Evolutionary conservation across 2,329 filamentous ascomycete genomes (phyloP), one percentile per base, ranked within the genome.

Genomic region (Chalara sp.): DNA sequence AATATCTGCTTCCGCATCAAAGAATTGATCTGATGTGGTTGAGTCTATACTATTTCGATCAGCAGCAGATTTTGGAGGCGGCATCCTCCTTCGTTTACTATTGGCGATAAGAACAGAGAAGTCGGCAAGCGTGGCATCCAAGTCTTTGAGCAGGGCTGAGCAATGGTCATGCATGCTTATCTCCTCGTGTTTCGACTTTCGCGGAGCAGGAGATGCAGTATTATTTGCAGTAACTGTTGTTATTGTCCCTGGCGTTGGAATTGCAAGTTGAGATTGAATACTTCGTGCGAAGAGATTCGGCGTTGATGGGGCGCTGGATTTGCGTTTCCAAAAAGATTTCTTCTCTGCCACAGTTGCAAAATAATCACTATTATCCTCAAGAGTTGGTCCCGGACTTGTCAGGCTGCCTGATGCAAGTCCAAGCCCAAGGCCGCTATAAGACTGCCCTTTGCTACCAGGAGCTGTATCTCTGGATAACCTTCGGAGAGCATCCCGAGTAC

Each of bases 251-350:
- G 61, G 56, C 11, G 54, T 40, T 12, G 63, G 60, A 13, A 64
- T 58, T 5, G 62, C 57, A 42, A 64, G 57, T 46, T 65, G 63
- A 28, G 62, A 55, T 28, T 58, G 53, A 11, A 63, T 54, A 40
- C 53, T 59, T 37, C 60, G 52, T 33, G 57, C 54, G 32, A 56
- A 30, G 50, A 57, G 56, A 35, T 61, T 56, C 29, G 62, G 58
- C 32, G 61, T 61, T 11, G 52, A 45, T 32, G 64, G 61, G 13
- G 63, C 52, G 13, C 72, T 72, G 60, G 83, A 91, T 69, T 95
- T 96, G 45, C 92, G 83, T 67, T 90, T 95, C 93, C 93, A 99
- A 64, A 99, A 97, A 0, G 89, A 76, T 53, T 82, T 79, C 65
- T 76, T 89, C 49, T 89, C 83, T 4, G 69, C 61, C 6, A 67